phyloP scores from a whole-genome alignment of 1,139 yeast species.

The Citeromyces siamensis region DNA sequence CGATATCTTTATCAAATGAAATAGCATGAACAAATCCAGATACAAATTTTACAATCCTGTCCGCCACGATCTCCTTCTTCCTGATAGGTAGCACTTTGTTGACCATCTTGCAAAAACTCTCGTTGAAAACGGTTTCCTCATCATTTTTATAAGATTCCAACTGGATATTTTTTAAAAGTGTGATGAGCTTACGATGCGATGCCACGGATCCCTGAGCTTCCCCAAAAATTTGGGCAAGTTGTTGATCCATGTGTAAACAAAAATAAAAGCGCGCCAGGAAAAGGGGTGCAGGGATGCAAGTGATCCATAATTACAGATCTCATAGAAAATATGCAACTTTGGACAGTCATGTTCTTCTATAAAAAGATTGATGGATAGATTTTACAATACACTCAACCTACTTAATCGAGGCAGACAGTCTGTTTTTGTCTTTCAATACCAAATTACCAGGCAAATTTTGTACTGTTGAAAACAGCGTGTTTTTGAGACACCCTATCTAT shows the following conservation, averaged over 20 bases:
- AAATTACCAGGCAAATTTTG: too few species aligned
- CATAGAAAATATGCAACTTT: too few species aligned
- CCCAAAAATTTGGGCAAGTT: conserved; percentile 41
- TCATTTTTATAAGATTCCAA: conserved; percentile 38
- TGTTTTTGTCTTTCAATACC: too few species aligned
- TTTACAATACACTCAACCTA: too few species aligned
- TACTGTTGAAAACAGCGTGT: too few species aligned
- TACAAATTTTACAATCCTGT: conserved; percentile 63
- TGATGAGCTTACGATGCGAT: conserved; percentile 65
- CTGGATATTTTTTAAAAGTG: conserved; percentile 49
- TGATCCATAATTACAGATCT: too few species aligned
- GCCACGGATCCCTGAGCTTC: conserved; percentile 68
- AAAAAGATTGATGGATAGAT: too few species aligned
- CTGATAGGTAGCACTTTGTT: conserved; percentile 57
- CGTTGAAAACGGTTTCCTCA: conserved; percentile 44
- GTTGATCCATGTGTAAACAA: neutral
- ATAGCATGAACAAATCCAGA: conserved; percentile 49
- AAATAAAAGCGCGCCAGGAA: too few species aligned
- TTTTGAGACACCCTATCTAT: too few species aligned
- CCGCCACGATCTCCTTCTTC: conserved; percentile 63
- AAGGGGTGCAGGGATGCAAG: too few species aligned
- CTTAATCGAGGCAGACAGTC: too few species aligned
- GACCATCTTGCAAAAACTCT: conserved; percentile 45
- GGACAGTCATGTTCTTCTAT: too few species aligned
- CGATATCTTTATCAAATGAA: conserved; percentile 16